Evolutionary conservation across 2,329 filamentous ascomycete genomes (phyloP), one percentile per base, ranked within the genome.

Genomic region (Rhynchosporium graminicola): DNA sequence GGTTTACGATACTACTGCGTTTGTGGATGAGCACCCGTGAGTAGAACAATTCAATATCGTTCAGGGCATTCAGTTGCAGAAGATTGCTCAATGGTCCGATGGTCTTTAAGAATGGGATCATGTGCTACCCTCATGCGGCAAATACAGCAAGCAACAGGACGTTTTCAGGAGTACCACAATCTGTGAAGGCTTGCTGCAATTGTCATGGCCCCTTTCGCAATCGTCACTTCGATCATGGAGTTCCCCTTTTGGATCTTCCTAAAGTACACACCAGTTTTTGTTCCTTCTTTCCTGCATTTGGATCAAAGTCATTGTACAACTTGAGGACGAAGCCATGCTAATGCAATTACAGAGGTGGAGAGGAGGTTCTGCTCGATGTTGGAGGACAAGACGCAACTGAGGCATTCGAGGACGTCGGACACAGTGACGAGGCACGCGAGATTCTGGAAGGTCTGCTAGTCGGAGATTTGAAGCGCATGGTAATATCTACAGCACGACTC

Each of bases 351-450:
- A 98, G 95, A 73, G 95, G 95, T 82, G 95, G 95, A 81, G 95
- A 99, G 81, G 95, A 99, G 82, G 95, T 99, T 72, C 82, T 99
- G 67, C 89, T 99, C 71, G 95, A 99, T 72, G 93, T 98, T 68
- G 95, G 84, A 74, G 95, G 95, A 71, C 93, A 97, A 81, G 95
- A 99, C 79, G 90, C 91, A 74, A 97, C 94, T 72, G 95, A 98
- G 81, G 94, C 95, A 66, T 99, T 99, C 77, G 95, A 99, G 82
- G 95, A 99, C 79, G 95, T 99, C 74, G 95, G 95, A 75, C 95
- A 99, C 89, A 96, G 91, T 74, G 95, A 99, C 79, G 95, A 99
- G 83, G 95, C 95, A 70, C 89, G 95, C 70, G 94, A 98, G 82
- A 94, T 96, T 70, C 87, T 99, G 62, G 87, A 89, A 38, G 85